phyloP scores from a whole-genome alignment of 805 yeast species.

The Candida jianshihensis region DNA sequence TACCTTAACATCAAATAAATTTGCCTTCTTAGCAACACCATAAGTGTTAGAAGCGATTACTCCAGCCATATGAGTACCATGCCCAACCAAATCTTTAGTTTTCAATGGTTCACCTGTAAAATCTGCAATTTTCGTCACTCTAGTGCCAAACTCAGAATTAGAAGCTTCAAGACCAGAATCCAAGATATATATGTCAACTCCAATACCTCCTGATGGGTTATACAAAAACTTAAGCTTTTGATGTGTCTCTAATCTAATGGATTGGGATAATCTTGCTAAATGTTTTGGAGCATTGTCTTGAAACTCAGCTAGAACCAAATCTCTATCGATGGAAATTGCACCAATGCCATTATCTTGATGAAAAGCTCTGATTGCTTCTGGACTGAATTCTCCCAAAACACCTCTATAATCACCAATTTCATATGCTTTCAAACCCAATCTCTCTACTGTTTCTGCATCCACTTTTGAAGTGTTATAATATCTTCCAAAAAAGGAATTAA shows the following conservation, averaged over 20 bases:
- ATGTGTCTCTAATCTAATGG: conserved; percentile 16
- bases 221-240: conserved; percentile 32
- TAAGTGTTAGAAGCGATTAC: conserved; percentile 41
- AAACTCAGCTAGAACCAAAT: conserved; percentile 28
- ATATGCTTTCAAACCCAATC: conserved; percentile 15
- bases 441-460: conserved; percentile 9
- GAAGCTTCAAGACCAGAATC: conserved; percentile 32
- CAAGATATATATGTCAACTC: conserved; percentile 30
- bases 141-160: conserved; percentile 38
- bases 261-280: conserved; percentile 34
- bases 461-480: conserved; percentile 9
- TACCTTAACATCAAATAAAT: conserved; percentile 37
- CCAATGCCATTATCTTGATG: conserved; percentile 29
- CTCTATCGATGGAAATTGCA: conserved; percentile 30
- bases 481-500: conserved; percentile 12
- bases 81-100: conserved; percentile 35
- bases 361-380: conserved; percentile 23
- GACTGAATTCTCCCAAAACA: conserved; percentile 30
- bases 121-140: conserved; percentile 37
- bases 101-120: conserved; percentile 31
- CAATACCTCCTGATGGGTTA: conserved; percentile 35
- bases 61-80: conserved; percentile 55
- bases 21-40: conserved; percentile 45
- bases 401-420: conserved; percentile 28
- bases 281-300: conserved; percentile 39